These are phyloP conservation scores for Allium cepa DNA, from an alignment of 106 monocot species.

Conservation along the genomic window DNA sequence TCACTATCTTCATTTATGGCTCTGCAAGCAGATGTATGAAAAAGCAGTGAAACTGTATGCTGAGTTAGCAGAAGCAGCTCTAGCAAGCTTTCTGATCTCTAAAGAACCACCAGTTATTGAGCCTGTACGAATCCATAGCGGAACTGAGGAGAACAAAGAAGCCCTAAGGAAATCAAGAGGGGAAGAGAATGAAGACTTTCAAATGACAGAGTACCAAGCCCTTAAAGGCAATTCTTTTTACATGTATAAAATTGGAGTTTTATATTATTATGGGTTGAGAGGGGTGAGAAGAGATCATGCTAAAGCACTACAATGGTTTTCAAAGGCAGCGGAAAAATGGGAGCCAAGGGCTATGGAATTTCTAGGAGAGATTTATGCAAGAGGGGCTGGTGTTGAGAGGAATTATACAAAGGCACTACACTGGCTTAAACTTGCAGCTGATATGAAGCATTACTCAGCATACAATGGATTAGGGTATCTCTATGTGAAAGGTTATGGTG, in stretches of 20 bases:
- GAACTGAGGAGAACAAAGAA: slow-evolving; percentile 86
- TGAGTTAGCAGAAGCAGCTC: slow-evolving; percentile 83
- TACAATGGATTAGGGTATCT: slow-evolving; percentile 94
- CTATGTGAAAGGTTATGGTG: slow-evolving; percentile 94
- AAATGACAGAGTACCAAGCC: slow-evolving; percentile 89
- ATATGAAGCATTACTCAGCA: slow-evolving; percentile 63
- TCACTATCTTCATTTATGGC: neutral
- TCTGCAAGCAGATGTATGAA: slow-evolving; percentile 64
- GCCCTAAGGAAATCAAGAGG: slow-evolving; percentile 72
- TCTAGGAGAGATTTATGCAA: slow-evolving; percentile 91
- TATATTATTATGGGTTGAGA: slow-evolving; percentile 85
- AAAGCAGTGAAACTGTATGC: slow-evolving; percentile 75
- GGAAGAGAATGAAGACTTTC: slow-evolving; percentile 88
- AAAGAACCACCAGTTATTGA: slow-evolving; percentile 81
- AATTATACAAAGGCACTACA: slow-evolving; percentile 79
- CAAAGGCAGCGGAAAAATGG: slow-evolving; percentile 76
- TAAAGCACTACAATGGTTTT: slow-evolving; percentile 74
- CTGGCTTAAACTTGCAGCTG: slow-evolving; percentile 70
- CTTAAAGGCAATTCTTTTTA: slow-evolving; percentile 55
- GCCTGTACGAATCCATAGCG: slow-evolving; percentile 65
- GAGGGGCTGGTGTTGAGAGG: slow-evolving; percentile 86
- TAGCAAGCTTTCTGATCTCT: slow-evolving; percentile 81
- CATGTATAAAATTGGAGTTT: slow-evolving; percentile 69
- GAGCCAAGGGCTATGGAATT: slow-evolving; percentile 76
- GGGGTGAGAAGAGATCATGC: slow-evolving; percentile 63